phyloP scores from a whole-genome alignment of 441 rosid genomes.

The Populus hybrid region DNA sequence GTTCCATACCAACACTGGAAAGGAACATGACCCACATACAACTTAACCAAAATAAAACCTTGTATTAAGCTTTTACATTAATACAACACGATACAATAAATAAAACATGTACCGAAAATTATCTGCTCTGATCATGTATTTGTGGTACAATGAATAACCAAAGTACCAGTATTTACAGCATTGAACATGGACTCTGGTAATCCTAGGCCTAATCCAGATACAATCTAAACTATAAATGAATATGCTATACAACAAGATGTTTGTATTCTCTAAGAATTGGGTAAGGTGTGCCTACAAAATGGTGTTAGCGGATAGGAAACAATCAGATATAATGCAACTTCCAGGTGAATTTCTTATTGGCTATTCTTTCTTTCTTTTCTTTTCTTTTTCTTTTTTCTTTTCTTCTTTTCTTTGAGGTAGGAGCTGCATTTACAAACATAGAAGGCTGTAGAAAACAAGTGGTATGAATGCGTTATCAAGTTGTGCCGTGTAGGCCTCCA shows the following conservation, averaged over 20 bases:
- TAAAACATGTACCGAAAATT: neutral
- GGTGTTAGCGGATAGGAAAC: neutral
- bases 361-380: too few relatives aligned
- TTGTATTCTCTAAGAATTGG: conserved; percentile 5
- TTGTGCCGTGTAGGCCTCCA: conserved; percentile 97
- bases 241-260: conserved; percentile 4
- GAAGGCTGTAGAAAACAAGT: conserved; percentile 90
- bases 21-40: too few relatives aligned
- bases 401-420: too few relatives aligned
- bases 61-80: neutral
- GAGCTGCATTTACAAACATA: conserved; percentile 50
- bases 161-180: neutral
- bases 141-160: neutral
- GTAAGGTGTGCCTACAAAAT: neutral
- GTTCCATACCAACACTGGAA: too few relatives aligned
- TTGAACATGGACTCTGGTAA: neutral
- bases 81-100: too few relatives aligned
- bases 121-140: neutral
- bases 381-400: too few relatives aligned
- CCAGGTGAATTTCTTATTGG: neutral
- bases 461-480: conserved; percentile 96
- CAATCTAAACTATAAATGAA: neutral
- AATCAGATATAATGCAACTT: neutral
- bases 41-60: too few relatives aligned
- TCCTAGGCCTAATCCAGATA: neutral